These are phyloP conservation scores for Saururus chinensis DNA, from an alignment of 164 flowering plant genomes.

Conservation along the genomic window DNA sequence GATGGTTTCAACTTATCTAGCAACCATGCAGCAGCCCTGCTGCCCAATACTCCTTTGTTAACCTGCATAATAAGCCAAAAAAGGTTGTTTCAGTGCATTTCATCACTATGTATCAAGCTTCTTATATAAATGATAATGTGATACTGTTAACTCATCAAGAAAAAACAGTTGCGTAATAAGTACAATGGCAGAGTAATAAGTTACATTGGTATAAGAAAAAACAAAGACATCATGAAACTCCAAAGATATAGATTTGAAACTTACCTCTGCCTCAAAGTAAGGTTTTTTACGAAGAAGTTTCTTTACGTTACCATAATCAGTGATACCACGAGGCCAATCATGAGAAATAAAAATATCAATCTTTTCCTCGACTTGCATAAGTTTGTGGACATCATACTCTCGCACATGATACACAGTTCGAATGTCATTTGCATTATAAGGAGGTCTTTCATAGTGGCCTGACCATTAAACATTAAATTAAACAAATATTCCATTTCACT, in stretches of 20 bases:
- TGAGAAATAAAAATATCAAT: slow-evolving; percentile 92
- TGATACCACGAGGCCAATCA: slow-evolving; percentile 97
- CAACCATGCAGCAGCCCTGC: slow-evolving; percentile 73
- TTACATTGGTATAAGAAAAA: neutral
- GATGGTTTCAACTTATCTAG: slow-evolving; percentile 70
- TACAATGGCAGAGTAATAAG: neutral
- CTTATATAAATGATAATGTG: too few species aligned
- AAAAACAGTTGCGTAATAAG: neutral
- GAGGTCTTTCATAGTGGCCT: slow-evolving; percentile 92
- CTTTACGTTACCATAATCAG: slow-evolving; percentile 66
- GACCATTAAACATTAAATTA: slow-evolving; percentile 22
- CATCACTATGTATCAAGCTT: too few species aligned
- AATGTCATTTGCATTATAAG: slow-evolving; percentile 69
- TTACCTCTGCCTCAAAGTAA: slow-evolving; percentile 73
- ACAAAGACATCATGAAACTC: neutral
- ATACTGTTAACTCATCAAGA: too few species aligned
- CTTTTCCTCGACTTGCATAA: slow-evolving; percentile 76
- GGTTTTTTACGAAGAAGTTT: slow-evolving; percentile 60
- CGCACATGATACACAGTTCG: slow-evolving; percentile 90
- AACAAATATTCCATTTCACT: neutral
- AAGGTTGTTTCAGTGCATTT: too few species aligned
- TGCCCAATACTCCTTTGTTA: slow-evolving; percentile 61
- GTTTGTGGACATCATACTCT: slow-evolving; percentile 87
- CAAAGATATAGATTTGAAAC: neutral
- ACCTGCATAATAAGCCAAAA: slow-evolving; percentile 27